Evolutionary conservation across 805 yeast species (phyloP).

Genomic region (Ascoidea tarda): DNA sequence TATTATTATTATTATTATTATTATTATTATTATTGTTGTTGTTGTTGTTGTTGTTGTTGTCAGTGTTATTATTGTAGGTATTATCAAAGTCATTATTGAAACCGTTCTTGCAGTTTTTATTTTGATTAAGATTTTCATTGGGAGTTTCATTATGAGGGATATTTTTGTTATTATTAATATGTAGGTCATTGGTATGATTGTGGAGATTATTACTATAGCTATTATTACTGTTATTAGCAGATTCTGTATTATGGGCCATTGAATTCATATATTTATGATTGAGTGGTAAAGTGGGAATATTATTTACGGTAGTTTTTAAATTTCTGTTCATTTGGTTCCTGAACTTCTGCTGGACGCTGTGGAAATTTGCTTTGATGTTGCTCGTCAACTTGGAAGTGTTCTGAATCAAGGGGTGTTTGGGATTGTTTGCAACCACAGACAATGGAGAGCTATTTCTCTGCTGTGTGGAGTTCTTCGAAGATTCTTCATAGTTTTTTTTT

Average conservation of each 20-base stretch:
- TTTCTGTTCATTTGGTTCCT: not conserved
- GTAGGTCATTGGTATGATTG: not conserved
- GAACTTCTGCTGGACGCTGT: not conserved
- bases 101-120: not conserved
- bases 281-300: not conserved
- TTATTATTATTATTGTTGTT: not conserved
- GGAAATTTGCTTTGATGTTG: not conserved
- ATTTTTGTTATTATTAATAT: constrained; percentile 8
- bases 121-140: constrained; percentile 5
- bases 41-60: not conserved
- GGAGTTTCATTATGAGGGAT: not conserved
- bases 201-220: not conserved
- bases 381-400: not conserved
- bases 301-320: not conserved
- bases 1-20: constrained; percentile 2
- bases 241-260: not conserved
- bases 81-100: not conserved
- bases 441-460: not conserved
- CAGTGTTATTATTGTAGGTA: not conserved
- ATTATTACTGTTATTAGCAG: not conserved
- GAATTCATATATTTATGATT: not conserved
- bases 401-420: not conserved
- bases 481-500: not conserved
- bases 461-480: not conserved
- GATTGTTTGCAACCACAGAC: not conserved